Evolutionary conservation across 306 rosid species (phyloP).

Genomic region (Rubus idaeus): DNA sequence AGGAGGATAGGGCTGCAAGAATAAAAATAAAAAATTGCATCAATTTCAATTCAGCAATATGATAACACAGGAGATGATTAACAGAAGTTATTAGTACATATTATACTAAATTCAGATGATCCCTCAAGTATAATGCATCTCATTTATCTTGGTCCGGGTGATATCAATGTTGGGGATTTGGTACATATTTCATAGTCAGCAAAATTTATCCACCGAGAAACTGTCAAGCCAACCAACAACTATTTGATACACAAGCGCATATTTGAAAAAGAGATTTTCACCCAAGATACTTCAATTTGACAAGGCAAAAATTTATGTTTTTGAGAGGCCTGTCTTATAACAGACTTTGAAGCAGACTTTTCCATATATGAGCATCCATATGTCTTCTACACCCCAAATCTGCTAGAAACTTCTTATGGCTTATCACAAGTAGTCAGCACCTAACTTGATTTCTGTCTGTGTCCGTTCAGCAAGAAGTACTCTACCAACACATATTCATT

Average conservation of each 20-base stretch:
- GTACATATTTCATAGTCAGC: not conserved
- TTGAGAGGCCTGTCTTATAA: not conserved
- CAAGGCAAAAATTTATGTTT: not conserved
- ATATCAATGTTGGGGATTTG: too few species aligned
- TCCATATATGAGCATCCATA: not conserved
- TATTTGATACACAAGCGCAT: not conserved
- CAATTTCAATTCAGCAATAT: not conserved
- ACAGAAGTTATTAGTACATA: not conserved
- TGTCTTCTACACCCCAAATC: not conserved
- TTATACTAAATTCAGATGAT: not conserved
- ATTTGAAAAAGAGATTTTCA: not conserved
- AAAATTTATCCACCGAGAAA: not conserved
- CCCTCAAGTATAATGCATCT: not conserved
- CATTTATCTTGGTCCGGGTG: not conserved
- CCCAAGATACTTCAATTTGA: not conserved
- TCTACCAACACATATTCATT: not conserved
- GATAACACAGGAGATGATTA: not conserved
- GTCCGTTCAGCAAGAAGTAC: not conserved
- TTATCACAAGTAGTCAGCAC: not conserved
- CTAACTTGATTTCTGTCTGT: not conserved
- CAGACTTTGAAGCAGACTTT: not conserved
- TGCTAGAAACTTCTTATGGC: not conserved
- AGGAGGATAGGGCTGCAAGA: slow-evolving; percentile 82
- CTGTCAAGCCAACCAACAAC: not conserved
- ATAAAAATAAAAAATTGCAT: slow-evolving; percentile 6